Base-by-base conservation (phyloP, 352 stramenopile genomes). In the Albugo laibachii region DNA sequence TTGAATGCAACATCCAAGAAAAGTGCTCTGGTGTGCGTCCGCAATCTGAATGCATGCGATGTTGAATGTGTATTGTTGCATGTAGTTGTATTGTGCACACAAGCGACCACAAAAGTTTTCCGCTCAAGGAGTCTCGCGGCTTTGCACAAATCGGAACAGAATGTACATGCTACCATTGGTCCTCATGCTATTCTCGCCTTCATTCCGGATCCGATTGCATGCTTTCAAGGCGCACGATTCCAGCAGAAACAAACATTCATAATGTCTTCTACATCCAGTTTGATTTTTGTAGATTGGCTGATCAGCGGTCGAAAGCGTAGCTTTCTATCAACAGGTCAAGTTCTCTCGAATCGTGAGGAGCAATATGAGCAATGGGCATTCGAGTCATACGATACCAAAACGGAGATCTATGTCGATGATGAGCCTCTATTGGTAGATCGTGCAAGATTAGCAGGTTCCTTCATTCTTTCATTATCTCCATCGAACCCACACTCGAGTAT, bases 71-170 rank as follows among this genome's bases (percentile, higher is more conserved):
- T 44, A 16, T 18, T 31, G 24, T 36, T 52, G 8, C 24, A 13
- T 24, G 37, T 43, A 83, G 73, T 77, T 20, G 73, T 87, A 15
- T 54, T 92, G 36, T 66, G 58, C 18, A 92, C 75, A 8, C 78
- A 92, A 43, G 73, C 78, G 16, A 88, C 78, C 2, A 92, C 78
- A n/a, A 92, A 92, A 48, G 75, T 92, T 41, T 92, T 85, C 61
- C 87, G 87, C 53, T 58, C 68, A 12, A 61, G 70, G 21, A 31
- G 24, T 8, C 3, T 8, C 8, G 24, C 24, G 24, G 8, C 24
- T 3, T 31, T 8, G 24, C 8, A 3, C 24, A 55, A 66, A 11
- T 72, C 80, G 16, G 59, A 51, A 6, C 78, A 92, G 59, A 61
- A 49, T 5, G 71, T 86, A 27, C 47, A 52, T 8, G 59, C 88